Evolutionary conservation across 73 alveolate species (phyloP).

Genomic region (Symbiodinium pilosum): DNA sequence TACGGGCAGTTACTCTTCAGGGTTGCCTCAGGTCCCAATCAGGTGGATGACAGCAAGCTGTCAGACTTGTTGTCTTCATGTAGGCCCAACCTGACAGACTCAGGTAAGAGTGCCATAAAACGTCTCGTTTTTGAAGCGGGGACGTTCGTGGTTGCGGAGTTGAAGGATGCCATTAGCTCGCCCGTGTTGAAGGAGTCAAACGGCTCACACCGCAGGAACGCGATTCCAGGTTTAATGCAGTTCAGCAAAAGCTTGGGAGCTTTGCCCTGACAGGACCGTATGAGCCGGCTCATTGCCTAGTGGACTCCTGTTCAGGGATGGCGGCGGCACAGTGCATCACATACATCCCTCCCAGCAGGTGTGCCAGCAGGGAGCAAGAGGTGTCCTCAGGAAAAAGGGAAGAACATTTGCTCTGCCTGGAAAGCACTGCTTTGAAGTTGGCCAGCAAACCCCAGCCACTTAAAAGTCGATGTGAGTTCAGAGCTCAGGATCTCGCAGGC

Average conservation of each 20-base stretch:
- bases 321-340: background rate
- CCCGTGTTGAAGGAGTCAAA: too few species aligned
- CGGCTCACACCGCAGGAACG: too few species aligned
- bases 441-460: background rate
- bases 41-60: background rate
- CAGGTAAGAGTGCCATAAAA: background rate
- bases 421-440: background rate
- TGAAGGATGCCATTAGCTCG: too few species aligned
- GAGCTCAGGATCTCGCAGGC: background rate
- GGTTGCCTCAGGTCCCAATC: background rate
- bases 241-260: background rate
- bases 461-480: background rate
- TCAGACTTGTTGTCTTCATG: background rate
- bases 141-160: background rate
- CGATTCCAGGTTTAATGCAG: too few species aligned
- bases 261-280: background rate
- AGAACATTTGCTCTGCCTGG: background rate
- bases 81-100: background rate
- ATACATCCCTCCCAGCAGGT: background rate
- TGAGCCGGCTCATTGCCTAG: background rate
- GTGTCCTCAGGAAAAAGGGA: background rate
- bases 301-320: background rate
- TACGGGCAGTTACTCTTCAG: background rate
- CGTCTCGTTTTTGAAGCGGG: background rate
- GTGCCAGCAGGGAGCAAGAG: background rate